phyloP scores from a whole-genome alignment of 441 rosid genomes.

The Populus tomentosa region DNA sequence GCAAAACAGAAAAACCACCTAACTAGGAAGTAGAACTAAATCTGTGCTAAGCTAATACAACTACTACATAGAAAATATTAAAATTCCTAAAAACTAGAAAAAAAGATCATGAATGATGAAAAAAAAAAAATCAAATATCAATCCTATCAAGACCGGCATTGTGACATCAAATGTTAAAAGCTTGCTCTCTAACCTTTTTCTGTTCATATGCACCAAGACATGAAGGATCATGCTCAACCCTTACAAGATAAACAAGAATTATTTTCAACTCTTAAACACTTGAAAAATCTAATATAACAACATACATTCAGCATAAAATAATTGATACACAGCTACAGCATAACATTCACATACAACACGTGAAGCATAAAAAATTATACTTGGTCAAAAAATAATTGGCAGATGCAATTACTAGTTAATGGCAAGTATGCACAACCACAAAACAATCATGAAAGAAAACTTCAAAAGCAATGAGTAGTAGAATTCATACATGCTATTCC shows the following conservation, averaged over 20 bases:
- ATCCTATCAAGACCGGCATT: neutral
- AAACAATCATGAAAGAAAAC: neutral
- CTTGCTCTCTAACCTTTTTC: neutral
- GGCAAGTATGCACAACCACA: constrained; percentile 13
- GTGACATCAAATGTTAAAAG: neutral
- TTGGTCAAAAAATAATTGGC: neutral
- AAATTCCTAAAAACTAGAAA: neutral
- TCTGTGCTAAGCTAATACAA: neutral
- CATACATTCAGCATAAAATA: too few species aligned
- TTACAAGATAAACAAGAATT: neutral
- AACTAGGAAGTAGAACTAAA: neutral
- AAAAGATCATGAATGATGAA: neutral
- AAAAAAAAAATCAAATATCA: neutral
- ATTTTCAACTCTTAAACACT: neutral
- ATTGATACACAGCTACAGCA: neutral
- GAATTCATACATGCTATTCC: constrained; percentile 87
- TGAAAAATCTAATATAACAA: neutral
- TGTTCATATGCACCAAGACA: neutral
- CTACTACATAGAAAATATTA: neutral
- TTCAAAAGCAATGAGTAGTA: constrained; percentile 16
- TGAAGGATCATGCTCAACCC: neutral
- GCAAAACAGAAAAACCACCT: neutral
- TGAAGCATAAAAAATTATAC: neutral
- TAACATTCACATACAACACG: neutral
- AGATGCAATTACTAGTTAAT: constrained; percentile 1